phyloP scores from a whole-genome alignment of 352 stramenopile genomes.

The Phytopythium chamaehyphon region DNA sequence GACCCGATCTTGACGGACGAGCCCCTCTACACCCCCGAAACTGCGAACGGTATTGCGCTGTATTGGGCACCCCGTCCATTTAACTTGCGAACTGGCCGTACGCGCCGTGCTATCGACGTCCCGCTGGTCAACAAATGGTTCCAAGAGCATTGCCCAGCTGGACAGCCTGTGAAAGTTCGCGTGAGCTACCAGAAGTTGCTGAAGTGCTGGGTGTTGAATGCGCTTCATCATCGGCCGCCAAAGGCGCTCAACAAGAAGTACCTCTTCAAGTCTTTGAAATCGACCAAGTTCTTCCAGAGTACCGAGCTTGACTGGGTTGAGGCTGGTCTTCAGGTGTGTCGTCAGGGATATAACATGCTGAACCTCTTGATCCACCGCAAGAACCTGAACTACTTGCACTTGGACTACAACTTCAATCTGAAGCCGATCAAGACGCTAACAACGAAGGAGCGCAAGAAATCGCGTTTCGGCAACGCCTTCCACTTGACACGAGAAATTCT shows the following conservation, averaged over 20 bases:
- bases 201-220: constrained; percentile 99
- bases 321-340: constrained; percentile 96
- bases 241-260: constrained; percentile 98
- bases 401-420: constrained; percentile 99
- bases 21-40: constrained; percentile 95
- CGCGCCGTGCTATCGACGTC: constrained; percentile 95
- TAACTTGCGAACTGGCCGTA: constrained; percentile 95
- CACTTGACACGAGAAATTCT: constrained; percentile 98
- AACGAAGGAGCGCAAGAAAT: constrained; percentile 99
- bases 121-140: constrained; percentile 99
- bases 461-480: constrained; percentile 95
- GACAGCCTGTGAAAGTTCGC: constrained; percentile 99
- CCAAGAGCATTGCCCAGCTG: constrained; percentile 96
- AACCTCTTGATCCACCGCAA: constrained; percentile 99
- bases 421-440: constrained; percentile 99
- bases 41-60: constrained; percentile 95
- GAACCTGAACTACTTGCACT: constrained; percentile 99
- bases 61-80: constrained; percentile 98
- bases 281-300: constrained; percentile 99
- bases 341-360: constrained; percentile 99
- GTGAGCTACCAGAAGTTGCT: constrained; percentile 99
- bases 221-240: constrained; percentile 91
- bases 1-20: constrained; percentile 90
- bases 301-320: constrained; percentile 99
- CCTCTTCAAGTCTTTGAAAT: constrained; percentile 98